These are phyloP conservation scores for Dioscorea zingiberensis DNA, from an alignment of 106 monocot genomes.

Conservation along the genomic window DNA sequence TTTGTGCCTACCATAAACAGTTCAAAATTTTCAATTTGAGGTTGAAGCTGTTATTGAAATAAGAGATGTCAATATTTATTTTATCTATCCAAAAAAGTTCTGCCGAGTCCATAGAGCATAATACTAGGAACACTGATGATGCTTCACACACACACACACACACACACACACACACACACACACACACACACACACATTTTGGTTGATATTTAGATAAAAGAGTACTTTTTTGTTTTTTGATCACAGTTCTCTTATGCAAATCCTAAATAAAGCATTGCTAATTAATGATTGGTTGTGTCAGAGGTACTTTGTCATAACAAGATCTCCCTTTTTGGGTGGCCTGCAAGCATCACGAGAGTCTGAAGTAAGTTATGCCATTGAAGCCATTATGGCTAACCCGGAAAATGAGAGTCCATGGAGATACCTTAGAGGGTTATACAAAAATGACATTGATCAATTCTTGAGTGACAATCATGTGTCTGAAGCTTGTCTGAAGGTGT, in stretches of 20 bases:
- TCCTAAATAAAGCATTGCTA: neutral
- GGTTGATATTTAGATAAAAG: too few relatives aligned
- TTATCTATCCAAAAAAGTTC: too few relatives aligned
- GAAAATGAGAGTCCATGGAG: constrained; percentile 97
- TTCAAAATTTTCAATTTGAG: too few relatives aligned
- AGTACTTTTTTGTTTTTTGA: too few relatives aligned
- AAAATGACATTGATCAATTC: constrained; percentile 45
- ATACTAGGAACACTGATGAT: too few relatives aligned
- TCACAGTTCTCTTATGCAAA: neutral
- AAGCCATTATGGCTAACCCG: constrained; percentile 67
- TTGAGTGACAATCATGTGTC: constrained; percentile 33
- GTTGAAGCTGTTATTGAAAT: too few relatives aligned
- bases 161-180: too few relatives aligned
- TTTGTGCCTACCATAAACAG: too few relatives aligned
- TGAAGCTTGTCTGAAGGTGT: constrained; percentile 52
- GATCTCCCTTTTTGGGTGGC: constrained; percentile 73
- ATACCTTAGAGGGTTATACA: constrained; percentile 82
- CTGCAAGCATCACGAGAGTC: constrained; percentile 63
- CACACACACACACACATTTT: too few relatives aligned
- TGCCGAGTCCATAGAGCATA: too few relatives aligned
- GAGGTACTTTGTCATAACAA: constrained; percentile 92
- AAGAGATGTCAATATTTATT: too few relatives aligned
- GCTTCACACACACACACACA: too few relatives aligned
- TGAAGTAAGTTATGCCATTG: constrained; percentile 49
- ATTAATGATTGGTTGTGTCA: constrained; percentile 15